phyloP scores from a whole-genome alignment of 2,329 filamentous ascomycete species.

The Macroventuria anomochaeta region DNA sequence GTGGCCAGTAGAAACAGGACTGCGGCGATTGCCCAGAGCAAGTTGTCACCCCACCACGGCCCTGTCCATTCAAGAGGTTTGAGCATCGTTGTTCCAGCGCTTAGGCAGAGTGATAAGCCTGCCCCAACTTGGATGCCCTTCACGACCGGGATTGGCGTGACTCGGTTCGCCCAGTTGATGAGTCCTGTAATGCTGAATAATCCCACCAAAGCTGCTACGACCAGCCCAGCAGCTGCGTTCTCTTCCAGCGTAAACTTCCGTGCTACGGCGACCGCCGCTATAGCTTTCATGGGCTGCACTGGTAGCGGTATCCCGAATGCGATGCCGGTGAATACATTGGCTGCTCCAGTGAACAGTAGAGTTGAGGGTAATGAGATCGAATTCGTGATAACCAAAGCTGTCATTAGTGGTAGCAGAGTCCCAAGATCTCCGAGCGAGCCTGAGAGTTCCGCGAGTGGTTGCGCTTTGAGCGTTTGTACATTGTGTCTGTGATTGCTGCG shows the following conservation, averaged over 20 bases:
- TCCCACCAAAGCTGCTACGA: slow-evolving; percentile 75
- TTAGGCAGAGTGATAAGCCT: slow-evolving; percentile 80
- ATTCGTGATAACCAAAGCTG: slow-evolving; percentile 77
- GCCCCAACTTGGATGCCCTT: slow-evolving; percentile 96
- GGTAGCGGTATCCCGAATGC: slow-evolving; percentile 88
- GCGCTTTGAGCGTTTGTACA: slow-evolving; percentile 60
- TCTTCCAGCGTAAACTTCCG: slow-evolving; percentile 69
- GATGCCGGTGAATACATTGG: slow-evolving; percentile 82
- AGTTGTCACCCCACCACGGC: slow-evolving; percentile 75
- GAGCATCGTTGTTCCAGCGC: slow-evolving; percentile 72
- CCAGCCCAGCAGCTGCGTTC: slow-evolving; percentile 82
- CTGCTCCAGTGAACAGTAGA: slow-evolving; percentile 84
- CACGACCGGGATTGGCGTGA: slow-evolving; percentile 84
- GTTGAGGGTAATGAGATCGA: slow-evolving; percentile 85
- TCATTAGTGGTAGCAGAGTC: slow-evolving; percentile 86
- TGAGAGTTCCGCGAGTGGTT: slow-evolving; percentile 78
- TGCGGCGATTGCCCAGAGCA: slow-evolving; percentile 75
- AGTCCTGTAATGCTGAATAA: slow-evolving; percentile 80
- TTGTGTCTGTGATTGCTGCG: slow-evolving; percentile 55
- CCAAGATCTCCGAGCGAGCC: slow-evolving; percentile 89
- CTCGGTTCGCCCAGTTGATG: slow-evolving; percentile 73
- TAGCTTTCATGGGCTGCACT: slow-evolving; percentile 90
- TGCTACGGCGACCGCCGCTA: slow-evolving; percentile 86
- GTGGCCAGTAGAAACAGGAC: slow-evolving; percentile 75
- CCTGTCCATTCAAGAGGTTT: slow-evolving; percentile 71